Evolutionary conservation across 805 yeast species (phyloP), one percentile per base, ranked within the genome.

Genomic region (Starmerella bacillaris): DNA sequence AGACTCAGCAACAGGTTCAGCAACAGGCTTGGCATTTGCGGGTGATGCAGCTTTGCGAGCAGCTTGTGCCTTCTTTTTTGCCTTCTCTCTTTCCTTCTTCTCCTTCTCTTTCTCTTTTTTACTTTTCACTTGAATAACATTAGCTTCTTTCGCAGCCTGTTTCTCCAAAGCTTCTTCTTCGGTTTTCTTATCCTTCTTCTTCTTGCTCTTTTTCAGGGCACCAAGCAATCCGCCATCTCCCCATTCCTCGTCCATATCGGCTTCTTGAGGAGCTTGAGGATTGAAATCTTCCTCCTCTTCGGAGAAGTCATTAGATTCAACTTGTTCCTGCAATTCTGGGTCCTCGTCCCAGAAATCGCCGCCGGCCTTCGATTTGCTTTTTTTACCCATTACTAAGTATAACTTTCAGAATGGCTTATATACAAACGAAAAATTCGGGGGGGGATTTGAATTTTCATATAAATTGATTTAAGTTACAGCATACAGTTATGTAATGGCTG

Each of bases 31-130:
- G 17, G 70, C 72, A 46, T 69, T 74, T 45, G 70, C 73, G 28
- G 67, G 72, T 21, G 72, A 58, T 8, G 70, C 72, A 58, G 82
- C 83, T 70, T 82, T 83, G 59, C 72, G 76, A 36, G 74, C 78
- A 30, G 94, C 93, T 40, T 73, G 70, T 48, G 80, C 92, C 47
- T 43, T 45, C 39, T 45, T 45, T 61, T 80, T 83, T 75, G 86
- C 86, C 58, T 74, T 68, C 48, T 75, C 79, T 65, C 86, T 86
- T 43, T 60, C 65, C 24, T 60, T 57, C 51, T 60, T 64, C 47
- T 60, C 61, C 51, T 84, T 94, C 57, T 86, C 92, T 72, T 79
- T 80, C 58, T 89, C 93, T 63, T 75, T 84, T 62, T 86, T 96
- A 60, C 86, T 83, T 69, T 86, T 89, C 38, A 86, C 72, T 58